A percentile compares a stretch with the other conserved stretches of the same genome.
Evolutionary conservation across 1,284 basidiomycete species (phyloP).

Genomic region (Trametes pubescens): DNA sequence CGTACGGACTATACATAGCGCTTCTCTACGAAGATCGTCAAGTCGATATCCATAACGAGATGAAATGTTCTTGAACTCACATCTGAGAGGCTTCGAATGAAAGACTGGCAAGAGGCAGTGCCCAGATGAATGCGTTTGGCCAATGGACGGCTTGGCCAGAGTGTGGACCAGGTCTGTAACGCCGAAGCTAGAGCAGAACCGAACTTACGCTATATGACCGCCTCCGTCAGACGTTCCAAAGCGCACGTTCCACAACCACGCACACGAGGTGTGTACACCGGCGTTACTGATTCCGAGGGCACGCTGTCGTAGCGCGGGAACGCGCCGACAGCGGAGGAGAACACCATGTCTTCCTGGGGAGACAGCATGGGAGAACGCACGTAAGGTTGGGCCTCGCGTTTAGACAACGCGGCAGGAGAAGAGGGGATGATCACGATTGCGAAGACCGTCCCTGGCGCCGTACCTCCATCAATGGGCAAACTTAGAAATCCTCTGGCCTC

Average conservation of each 20-base stretch:
- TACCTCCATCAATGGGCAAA: not conserved
- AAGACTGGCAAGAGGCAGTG: too few relatives aligned
- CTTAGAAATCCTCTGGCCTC: not conserved
- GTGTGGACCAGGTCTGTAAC: too few relatives aligned
- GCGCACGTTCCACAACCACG: too few relatives aligned
- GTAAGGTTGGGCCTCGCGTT: slow-evolving; percentile 5
- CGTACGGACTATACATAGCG: not conserved
- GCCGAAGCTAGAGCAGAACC: too few relatives aligned
- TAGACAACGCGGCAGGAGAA: slow-evolving; percentile 7
- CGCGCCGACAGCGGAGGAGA: not conserved
- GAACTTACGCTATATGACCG: too few relatives aligned
- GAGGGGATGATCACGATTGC: slow-evolving; percentile 4
- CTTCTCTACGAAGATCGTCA: slow-evolving; percentile 1
- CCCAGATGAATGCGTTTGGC: too few relatives aligned
- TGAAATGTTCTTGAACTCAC: not conserved
- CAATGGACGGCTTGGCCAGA: too few relatives aligned
- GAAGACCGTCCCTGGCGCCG: not conserved
- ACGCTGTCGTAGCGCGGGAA: not conserved
- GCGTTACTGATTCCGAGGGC: too few relatives aligned
- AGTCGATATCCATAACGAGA: not conserved
- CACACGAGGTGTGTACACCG: too few relatives aligned
- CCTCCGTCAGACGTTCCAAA: too few relatives aligned
- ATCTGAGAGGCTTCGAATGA: not conserved
- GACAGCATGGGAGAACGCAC: not conserved
- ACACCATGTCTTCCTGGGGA: not conserved